Base-by-base conservation (phyloP, 768 basidiomycete species). In the Amylocystis lapponica region DNA sequence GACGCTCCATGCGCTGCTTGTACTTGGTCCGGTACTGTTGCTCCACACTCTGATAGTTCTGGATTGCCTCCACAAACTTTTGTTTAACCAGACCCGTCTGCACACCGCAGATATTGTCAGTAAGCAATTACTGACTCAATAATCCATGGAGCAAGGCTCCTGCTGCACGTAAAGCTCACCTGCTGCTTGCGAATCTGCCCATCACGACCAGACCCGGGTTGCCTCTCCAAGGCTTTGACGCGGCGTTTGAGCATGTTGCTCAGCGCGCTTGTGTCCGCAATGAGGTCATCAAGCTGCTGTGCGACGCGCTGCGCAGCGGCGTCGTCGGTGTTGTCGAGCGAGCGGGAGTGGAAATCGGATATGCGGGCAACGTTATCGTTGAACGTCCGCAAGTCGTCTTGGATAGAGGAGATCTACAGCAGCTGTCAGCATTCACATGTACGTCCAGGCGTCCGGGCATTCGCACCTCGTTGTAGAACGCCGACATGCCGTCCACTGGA, bases 31-130 rank as follows among this genome's bases (percentile, higher is more conserved):
- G 74, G 57, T 76, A 77, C 50, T 84, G 80, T 49, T 79, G 80
- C 60, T 90, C 88, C 20, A 86, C 78, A 22, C 68, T 70, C 59
- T 87, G 88, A 60, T 86, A 90, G 45, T 78, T 78, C 57, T 87
- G 86, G 36, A 90, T 74, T 1, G 79, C 78, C 48, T 88, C 86
- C 36, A 83, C 58, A 47, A 90, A 89, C 57, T 83, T 86, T 20
- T 71, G 68, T 48, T 81, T 80, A 27, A 84, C 68, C 17, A 81
- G 56, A 1, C 69, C 69, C 29, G 76, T 71, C 83, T 86, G 50
- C n/a, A 30, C 13, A 23, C n/a, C n/a, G n/a, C 25, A 26, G 12
- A 12, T 14, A 33, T 25, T 8, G 36, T 42, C 46, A 39, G 35
- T 21, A 21, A 26, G 30, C n/a, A n/a, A n/a, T n/a, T n/a, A n/a